Conservation (phyloP, 495 filamentous ascomycete species). For the Schizothecium vesticola region DNA sequence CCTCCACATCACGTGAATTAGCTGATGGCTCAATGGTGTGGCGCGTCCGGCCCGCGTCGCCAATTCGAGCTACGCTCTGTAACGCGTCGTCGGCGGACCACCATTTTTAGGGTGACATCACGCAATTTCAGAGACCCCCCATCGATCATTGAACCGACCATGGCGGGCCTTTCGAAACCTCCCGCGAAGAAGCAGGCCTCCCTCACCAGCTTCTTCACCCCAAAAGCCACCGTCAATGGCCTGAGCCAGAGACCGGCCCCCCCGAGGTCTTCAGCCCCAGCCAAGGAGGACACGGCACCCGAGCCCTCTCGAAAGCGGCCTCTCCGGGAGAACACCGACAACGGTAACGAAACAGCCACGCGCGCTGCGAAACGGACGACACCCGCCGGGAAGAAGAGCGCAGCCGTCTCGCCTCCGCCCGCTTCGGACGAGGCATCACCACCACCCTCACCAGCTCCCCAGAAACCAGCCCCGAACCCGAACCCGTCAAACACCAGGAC, state of each 20-base stretch:
- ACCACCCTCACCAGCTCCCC: neutral
- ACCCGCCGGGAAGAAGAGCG: slow-evolving; percentile 18
- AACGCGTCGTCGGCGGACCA: neutral
- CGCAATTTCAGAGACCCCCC: neutral
- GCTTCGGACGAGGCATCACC: slow-evolving; percentile 4
- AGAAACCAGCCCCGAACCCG: neutral
- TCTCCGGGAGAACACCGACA: slow-evolving; percentile 38
- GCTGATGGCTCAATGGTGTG: slow-evolving; percentile 5
- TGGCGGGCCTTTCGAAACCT: slow-evolving; percentile 35
- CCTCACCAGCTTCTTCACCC: slow-evolving; percentile 82
- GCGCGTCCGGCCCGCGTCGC: slow-evolving; percentile 12
- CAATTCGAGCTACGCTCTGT: neutral
- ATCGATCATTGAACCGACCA: slow-evolving; percentile 10
- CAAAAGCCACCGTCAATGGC: slow-evolving; percentile 50
- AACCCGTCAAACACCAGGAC: slow-evolving; percentile 29
- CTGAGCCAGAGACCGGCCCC: slow-evolving; percentile 17
- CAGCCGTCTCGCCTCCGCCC: slow-evolving; percentile 3
- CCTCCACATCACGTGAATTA: slow-evolving; percentile 4
- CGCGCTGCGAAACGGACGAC: slow-evolving; percentile 42
- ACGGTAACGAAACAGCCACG: slow-evolving; percentile 28
- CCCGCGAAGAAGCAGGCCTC: slow-evolving; percentile 65
- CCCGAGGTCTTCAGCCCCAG: slow-evolving; percentile 14
- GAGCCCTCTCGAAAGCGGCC: slow-evolving; percentile 38
- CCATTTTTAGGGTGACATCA: slow-evolving; percentile 22
- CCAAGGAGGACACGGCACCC: slow-evolving; percentile 9